phyloP scores from a whole-genome alignment of 192 early-diverging fungal genomes.

The Coemansia sp. region DNA sequence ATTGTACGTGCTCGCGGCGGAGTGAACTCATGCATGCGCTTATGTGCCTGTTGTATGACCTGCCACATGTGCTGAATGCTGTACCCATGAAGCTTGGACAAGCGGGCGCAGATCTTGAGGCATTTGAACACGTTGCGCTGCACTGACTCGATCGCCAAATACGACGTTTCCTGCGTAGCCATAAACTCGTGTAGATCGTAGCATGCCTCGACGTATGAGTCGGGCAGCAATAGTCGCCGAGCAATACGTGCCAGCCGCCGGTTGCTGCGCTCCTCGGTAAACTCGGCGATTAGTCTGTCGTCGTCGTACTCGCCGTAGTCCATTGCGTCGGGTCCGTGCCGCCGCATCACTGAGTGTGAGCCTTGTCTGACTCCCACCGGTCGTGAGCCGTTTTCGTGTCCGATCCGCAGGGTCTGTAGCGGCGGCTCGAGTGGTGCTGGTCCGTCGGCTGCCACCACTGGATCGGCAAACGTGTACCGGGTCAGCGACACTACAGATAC shows the following conservation, averaged over 20 bases:
- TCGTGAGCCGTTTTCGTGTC: conserved; percentile 7
- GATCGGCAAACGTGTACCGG: conserved; percentile 52
- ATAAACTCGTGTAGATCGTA: conserved; percentile 44
- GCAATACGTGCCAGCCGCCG: conserved; percentile 38
- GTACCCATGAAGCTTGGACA: conserved; percentile 53
- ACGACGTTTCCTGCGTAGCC: conserved; percentile 9
- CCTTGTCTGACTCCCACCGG: neutral
- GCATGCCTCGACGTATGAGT: conserved; percentile 49
- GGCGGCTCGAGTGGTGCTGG: conserved; percentile 44
- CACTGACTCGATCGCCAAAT: conserved; percentile 26
- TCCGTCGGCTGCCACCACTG: conserved; percentile 19
- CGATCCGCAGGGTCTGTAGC: conserved; percentile 4
- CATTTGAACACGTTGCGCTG: conserved; percentile 55
- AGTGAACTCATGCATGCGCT: conserved; percentile 24
- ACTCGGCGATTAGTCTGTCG: conserved; percentile 38
- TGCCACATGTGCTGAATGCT: conserved; percentile 54
- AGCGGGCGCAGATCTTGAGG: conserved; percentile 47
- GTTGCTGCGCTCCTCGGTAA: conserved; percentile 50
- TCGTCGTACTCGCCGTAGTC: conserved; percentile 17
- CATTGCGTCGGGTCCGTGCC: neutral
- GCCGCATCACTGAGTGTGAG: neutral
- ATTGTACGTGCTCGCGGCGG: conserved; percentile 34
- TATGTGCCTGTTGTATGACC: conserved; percentile 42
- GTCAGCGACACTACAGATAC: conserved; percentile 40
- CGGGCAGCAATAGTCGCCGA: conserved; percentile 36